Evolutionary conservation across 140 eudicot species (phyloP).

Genomic region (Flaveria floridana): DNA sequence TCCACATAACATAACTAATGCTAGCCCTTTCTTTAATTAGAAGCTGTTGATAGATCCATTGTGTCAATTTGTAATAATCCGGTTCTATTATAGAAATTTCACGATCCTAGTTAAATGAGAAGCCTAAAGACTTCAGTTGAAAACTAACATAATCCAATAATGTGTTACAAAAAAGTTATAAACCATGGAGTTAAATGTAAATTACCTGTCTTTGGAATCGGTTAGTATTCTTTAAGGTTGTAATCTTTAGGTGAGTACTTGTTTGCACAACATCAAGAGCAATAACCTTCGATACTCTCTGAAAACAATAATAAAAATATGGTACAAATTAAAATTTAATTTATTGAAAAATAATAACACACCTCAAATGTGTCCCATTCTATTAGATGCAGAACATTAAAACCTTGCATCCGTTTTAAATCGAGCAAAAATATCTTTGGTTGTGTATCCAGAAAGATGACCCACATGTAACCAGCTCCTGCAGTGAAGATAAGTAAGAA

Average conservation of each 20-base stretch:
- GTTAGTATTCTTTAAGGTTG: constrained; percentile 72
- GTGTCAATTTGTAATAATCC: constrained; percentile 94
- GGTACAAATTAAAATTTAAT: background rate
- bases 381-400: constrained; percentile 91
- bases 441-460: constrained; percentile 98
- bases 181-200: too few species aligned
- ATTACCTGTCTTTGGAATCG: constrained; percentile 78
- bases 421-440: constrained; percentile 91
- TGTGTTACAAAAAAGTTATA: too few species aligned
- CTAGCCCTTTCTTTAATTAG: constrained; percentile 7
- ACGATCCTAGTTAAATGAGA: too few species aligned
- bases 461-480: constrained; percentile 99
- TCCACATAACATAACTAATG: too few species aligned
- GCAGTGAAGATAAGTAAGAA: constrained; percentile 23
- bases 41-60: constrained; percentile 96
- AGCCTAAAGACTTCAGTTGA: too few species aligned
- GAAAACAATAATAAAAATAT: background rate
- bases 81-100: constrained; percentile 55
- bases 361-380: constrained; percentile 99
- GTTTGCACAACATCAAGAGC: constrained; percentile 48
- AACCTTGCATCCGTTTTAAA: constrained; percentile 96
- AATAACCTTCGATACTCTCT: background rate
- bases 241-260: constrained; percentile 85
- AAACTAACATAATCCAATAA: too few species aligned
- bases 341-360: background rate